Conservation (phyloP, 306 rosid genomes). For the Castanea crenata region DNA sequence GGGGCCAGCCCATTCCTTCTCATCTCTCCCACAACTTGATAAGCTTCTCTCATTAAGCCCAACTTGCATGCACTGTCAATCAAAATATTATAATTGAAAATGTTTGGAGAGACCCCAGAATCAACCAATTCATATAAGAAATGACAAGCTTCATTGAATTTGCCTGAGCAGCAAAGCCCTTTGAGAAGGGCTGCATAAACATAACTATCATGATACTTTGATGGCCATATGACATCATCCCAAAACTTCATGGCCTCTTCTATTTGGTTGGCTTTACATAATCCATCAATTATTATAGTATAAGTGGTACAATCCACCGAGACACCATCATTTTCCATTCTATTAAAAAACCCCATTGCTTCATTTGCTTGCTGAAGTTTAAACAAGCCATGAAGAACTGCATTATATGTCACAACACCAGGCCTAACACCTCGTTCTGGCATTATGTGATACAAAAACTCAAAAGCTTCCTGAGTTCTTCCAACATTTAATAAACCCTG, state of each 20-base stretch:
- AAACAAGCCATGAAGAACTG: conserved; percentile 62
- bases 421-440: conserved; percentile 59
- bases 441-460: conserved; percentile 45
- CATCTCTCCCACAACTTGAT: conserved; percentile 77
- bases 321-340: conserved; percentile 48
- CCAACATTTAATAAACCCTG: conserved; percentile 62
- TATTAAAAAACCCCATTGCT: conserved; percentile 46
- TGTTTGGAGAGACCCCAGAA: no score
- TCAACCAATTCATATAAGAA: no score
- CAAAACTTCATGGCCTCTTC: conserved; percentile 79
- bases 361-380: conserved; percentile 49
- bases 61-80: conserved; percentile 8
- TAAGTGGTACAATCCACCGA: conserved; percentile 53
- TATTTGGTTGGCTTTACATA: conserved; percentile 51
- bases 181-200: conserved; percentile 78
- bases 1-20: conserved; percentile 60
- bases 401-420: conserved; percentile 71
- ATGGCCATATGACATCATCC: conserved; percentile 85
- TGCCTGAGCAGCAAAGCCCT: conserved; percentile 62
- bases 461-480: conserved; percentile 59
- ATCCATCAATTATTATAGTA: conserved; percentile 63
- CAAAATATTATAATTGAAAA: no score
- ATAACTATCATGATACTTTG: conserved; percentile 66
- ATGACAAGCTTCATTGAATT: conserved; percentile 48
- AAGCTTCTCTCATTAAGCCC: conserved; percentile 64